Percentiles rank a stretch among this genome's conserved stretches.
phyloP scores from a whole-genome alignment of 352 stramenopile species.

The Pythium utonaiense region DNA sequence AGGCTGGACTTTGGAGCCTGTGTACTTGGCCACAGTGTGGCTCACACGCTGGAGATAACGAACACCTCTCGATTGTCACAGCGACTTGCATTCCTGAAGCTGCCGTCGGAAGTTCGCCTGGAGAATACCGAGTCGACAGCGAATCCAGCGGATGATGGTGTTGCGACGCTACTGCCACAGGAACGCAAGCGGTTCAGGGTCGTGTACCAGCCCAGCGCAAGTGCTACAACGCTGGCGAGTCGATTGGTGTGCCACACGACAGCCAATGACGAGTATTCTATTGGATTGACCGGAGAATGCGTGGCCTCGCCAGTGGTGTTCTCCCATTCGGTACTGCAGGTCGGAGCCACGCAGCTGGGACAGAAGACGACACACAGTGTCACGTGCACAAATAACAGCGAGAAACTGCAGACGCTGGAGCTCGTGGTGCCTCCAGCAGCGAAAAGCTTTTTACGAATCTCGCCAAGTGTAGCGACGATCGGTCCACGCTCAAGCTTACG shows the following conservation, averaged over 20 bases:
- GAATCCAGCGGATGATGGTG: constrained; percentile 42
- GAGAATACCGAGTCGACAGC: constrained; percentile 12
- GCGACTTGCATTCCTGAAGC: constrained; percentile 63
- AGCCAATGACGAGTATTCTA: constrained; percentile 40
- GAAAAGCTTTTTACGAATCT: constrained; percentile 41
- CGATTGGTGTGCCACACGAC: constrained; percentile 40
- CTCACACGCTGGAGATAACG: constrained; percentile 31
- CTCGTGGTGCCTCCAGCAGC: constrained; percentile 37
- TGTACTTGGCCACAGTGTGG: constrained; percentile 41
- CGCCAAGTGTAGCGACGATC: constrained; percentile 61
- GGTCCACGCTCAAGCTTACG: constrained; percentile 35
- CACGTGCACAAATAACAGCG: constrained; percentile 40
- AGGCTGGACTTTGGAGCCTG: constrained; percentile 55
- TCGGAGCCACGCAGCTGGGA: constrained; percentile 38
- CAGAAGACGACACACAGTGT: constrained; percentile 40
- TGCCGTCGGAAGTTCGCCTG: constrained; percentile 45
- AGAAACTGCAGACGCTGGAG: constrained; percentile 36
- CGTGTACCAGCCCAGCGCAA: constrained; percentile 45
- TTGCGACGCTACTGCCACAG: constrained; percentile 49
- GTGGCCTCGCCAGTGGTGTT: constrained; percentile 44
- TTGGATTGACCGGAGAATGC: constrained; percentile 36
- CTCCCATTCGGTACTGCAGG: constrained; percentile 41
- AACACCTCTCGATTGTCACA: constrained; percentile 54
- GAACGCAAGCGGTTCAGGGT: constrained; percentile 34
- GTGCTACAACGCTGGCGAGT: constrained; percentile 32